A percentile compares a stretch with the other conserved stretches of the same genome.
Evolutionary conservation across 2,329 filamentous ascomycete species (phyloP).

Genomic region (Ophiostoma tasmaniense): DNA sequence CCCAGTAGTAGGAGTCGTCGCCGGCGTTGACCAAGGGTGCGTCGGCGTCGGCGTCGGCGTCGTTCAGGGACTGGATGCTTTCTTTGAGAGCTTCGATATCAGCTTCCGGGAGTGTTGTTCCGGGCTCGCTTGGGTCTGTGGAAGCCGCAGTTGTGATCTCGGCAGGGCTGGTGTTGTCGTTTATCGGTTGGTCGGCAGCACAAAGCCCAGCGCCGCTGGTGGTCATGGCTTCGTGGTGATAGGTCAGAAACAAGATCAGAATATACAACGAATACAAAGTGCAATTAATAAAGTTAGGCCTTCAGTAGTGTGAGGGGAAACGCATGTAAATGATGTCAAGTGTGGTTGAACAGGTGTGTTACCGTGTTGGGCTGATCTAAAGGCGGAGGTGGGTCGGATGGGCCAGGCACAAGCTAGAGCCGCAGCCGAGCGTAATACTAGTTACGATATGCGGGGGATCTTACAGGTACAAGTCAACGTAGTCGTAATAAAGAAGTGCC

Average conservation of each 20-base stretch:
- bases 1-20: slow-evolving; percentile 46
- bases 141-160: not conserved
- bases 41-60: no score
- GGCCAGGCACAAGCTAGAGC: not conserved
- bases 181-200: not conserved
- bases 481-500: not conserved
- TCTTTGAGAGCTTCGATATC: slow-evolving; percentile 16
- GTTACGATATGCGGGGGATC: not conserved
- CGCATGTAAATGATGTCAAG: not conserved
- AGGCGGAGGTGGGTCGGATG: not conserved
- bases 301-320: not conserved
- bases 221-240: not conserved
- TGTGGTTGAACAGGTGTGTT: not conserved
- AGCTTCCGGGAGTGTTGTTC: not conserved
- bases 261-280: not conserved
- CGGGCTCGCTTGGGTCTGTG: slow-evolving; percentile 12
- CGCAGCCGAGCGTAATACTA: not conserved
- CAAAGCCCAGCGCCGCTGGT: not conserved
- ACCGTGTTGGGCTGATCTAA: not conserved
- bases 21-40: slow-evolving; percentile 3
- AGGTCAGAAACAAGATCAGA: not conserved
- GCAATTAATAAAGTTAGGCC: no score
- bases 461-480: not conserved
- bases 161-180: not conserved
- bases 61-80: not conserved